Percentiles rank a stretch among this genome's conserved stretches.
Evolutionary conservation across 805 yeast species (phyloP).

Genomic region (Lachancea meyersii): DNA sequence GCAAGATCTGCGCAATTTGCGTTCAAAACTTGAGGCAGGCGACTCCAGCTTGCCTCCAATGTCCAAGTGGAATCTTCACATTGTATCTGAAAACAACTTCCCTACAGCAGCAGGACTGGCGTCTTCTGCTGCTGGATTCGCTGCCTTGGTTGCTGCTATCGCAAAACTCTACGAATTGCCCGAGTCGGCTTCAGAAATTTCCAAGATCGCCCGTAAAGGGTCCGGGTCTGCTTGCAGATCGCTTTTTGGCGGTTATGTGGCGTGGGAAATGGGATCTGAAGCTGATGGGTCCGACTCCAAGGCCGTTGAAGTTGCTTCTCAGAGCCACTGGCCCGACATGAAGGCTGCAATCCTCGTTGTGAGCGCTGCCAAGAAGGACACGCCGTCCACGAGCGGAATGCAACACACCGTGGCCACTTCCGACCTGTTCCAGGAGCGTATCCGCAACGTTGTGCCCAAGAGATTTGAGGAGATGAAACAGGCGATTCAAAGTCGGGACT

Average conservation of each 20-base stretch:
- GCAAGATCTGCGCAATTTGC: slow-evolving; percentile 61
- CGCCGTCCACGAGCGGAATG: slow-evolving; percentile 94
- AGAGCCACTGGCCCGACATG: slow-evolving; percentile 85
- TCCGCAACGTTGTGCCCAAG: slow-evolving; percentile 75
- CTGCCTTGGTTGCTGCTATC: slow-evolving; percentile 88
- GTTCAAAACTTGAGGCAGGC: slow-evolving; percentile 51
- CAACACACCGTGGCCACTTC: slow-evolving; percentile 89
- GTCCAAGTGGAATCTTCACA: slow-evolving; percentile 60
- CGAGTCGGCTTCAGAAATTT: slow-evolving; percentile 75
- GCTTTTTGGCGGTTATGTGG: slow-evolving; percentile 93
- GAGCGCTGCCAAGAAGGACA: slow-evolving; percentile 88
- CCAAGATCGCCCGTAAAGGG: slow-evolving; percentile 94
- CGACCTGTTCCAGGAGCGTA: slow-evolving; percentile 74
- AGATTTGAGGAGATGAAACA: slow-evolving; percentile 78
- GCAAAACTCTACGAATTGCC: slow-evolving; percentile 81
- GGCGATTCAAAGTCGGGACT: slow-evolving; percentile 69
- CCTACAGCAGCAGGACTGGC: slow-evolving; percentile 99
- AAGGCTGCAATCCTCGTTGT: slow-evolving; percentile 90
- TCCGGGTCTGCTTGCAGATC: slow-evolving; percentile 99
- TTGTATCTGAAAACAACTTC: slow-evolving; percentile 91
- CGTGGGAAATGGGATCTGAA: slow-evolving; percentile 92
- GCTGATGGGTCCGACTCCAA: slow-evolving; percentile 84
- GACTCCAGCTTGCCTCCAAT: slow-evolving; percentile 54
- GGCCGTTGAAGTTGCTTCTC: slow-evolving; percentile 87
- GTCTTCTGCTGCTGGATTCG: slow-evolving; percentile 97